Base-by-base conservation (phyloP, 345 rosid species). In the Syzygium grande region DNA sequence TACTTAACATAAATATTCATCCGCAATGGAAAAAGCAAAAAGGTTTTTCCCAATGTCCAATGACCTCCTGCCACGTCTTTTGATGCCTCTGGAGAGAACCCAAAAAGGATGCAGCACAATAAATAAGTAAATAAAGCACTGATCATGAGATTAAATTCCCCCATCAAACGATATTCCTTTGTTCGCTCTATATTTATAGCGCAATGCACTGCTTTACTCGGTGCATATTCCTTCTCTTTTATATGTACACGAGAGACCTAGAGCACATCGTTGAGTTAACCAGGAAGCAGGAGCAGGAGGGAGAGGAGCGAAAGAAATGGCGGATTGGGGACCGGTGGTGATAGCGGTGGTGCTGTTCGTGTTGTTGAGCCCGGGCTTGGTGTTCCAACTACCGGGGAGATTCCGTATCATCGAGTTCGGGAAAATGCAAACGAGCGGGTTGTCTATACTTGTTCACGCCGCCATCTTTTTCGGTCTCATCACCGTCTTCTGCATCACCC, bases 321-420 rank as follows among this genome's bases (percentile, higher is more conserved):
- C 98, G 58, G 99, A 97, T 49, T 96, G 98, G 99, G 99, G 98
- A 2, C 99, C 99, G 16, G 98, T 98, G n/a, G 88, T 96, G 88
- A 91, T 96, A 29, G 96, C 97, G 3, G 94, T 94, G 92, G 95
- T 96, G 86, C 90, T 97, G 86, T 97, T 97, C 89, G 94, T 97
- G 91, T 89, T 96, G 78, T 87, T 97, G 17, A 93, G 94, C 58
- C 98, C 99, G 14, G 99, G 99, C 43, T 90, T 97, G 85, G 88
- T 97, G 89, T 94, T 95, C 88, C 99, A 96, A 93, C 85, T 97
- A 54, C 99, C 99, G 4, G 99, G 97, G 51, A 93, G 89, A 91
- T 87, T 85, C 89, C 92, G 89, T 15, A 27, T 87, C 22, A 88
- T 96, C 73, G 97, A 96, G 84, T 96, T 98, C 59, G 95, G 95